Evolutionary conservation across 805 yeast species (phyloP).

Genomic region (Hanseniaspora mollemarum): DNA sequence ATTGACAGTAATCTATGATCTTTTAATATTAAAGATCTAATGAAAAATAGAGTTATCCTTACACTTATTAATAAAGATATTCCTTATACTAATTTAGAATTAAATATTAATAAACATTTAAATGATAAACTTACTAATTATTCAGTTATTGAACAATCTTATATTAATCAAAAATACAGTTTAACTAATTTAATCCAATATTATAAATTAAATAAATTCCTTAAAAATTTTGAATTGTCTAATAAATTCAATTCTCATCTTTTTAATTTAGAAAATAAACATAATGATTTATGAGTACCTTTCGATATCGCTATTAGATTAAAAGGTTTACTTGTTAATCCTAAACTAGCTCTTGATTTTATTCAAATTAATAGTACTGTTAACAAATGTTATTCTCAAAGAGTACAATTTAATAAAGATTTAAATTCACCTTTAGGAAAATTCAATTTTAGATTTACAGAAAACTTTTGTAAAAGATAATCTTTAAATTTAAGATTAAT

Average conservation of each 20-base stretch:
- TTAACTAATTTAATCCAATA: neutral
- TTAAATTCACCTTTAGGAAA: neutral
- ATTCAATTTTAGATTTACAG: neutral
- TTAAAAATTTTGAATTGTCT: neutral
- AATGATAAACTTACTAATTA: neutral
- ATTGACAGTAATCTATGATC: constrained; percentile 16
- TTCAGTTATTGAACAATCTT: neutral
- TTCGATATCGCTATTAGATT: neutral
- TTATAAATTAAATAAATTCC: neutral
- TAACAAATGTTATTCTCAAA: neutral
- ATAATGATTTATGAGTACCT: neutral
- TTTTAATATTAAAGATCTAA: neutral
- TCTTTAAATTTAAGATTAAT: too few species aligned
- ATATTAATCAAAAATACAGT: neutral
- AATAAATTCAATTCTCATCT: neutral
- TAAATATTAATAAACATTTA: neutral
- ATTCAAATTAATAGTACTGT: neutral
- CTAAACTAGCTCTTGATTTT: neutral
- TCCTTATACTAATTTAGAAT: neutral
- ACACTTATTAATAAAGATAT: neutral
- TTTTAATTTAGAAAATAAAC: neutral
- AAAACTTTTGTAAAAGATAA: neutral
- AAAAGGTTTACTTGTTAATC: neutral
- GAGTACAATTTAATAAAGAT: neutral
- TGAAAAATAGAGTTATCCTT: neutral